Evolutionary conservation across 1,284 basidiomycete species (phyloP), one percentile per base, ranked within the genome.

Genomic region (Pterulicium gracile): DNA sequence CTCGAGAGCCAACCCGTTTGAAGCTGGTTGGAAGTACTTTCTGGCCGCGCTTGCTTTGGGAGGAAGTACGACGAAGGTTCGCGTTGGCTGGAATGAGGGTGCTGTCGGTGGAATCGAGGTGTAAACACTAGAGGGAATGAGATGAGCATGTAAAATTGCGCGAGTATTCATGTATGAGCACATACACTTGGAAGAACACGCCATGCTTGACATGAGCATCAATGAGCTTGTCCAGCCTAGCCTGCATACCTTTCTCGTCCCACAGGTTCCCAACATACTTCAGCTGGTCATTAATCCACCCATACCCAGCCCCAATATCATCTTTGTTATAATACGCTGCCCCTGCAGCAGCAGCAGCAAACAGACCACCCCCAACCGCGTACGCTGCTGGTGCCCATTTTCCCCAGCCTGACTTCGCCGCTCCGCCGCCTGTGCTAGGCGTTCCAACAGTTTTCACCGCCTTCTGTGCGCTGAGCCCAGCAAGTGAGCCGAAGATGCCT

Each of bases 261-360:
- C 92, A 97, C 10, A 97, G 66, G 52, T 77, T 89, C 34, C 83
- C 79, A 13, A 96, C 83, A 61, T 90, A 98, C 55, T 84, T 85
- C 75, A 96, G 79, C 61, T 98, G 94, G 52, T 95, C 92, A 17
- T 75, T 79, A 3, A 84, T 79, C 81, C 84, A 94, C 13, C 72
- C 69, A 56, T 86, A 87, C 2, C 87, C 79, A 22, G 72, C 70
- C 3, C 74, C 73, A 34, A 94, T 66, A 22, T 89, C 84, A 10
- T 81, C 75, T 41, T 84, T 74, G 49, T 79, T 79, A 62, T 83
- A 85, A 57, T 89, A 92, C 3, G 84, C 88, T 1, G 84, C 77
- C 0, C 88, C 85, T n/a, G 85, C 85, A 1, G 88, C 88, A 0
- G 88, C 89, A 1, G 88, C 88, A 1, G 90, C 91, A 1, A 91